Evolutionary conservation across 108 stramenopile species (phyloP).

Genomic region (Nitzschia palea): DNA sequence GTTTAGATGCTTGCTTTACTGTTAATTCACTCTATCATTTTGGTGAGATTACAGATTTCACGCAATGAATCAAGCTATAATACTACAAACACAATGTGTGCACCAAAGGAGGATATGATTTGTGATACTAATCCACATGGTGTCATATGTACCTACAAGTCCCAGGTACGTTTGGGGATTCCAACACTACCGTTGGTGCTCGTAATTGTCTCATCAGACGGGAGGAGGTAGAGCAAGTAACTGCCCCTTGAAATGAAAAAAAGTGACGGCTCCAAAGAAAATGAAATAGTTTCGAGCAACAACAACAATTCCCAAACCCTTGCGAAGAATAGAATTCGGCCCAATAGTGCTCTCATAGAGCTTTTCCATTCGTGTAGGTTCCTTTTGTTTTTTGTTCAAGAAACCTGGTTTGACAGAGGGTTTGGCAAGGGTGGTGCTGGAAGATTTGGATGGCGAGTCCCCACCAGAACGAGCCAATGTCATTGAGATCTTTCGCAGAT

Average conservation of each 20-base stretch:
- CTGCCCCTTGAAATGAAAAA: conserved; percentile 78
- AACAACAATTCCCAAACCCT: conserved; percentile 37
- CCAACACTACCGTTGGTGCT: too few species aligned
- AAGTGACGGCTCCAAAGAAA: conserved; percentile 62
- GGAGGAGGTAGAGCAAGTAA: conserved; percentile 77
- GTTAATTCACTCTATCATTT: too few species aligned
- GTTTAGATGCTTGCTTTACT: too few species aligned
- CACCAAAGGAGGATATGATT: too few species aligned
- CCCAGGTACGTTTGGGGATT: too few species aligned
- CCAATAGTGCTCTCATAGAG: conserved; percentile 67
- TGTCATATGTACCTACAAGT: too few species aligned
- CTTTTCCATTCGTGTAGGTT: conserved; percentile 33
- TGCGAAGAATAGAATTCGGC: conserved; percentile 67
- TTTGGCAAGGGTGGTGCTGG: conserved; percentile 10
- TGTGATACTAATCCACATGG: too few species aligned
- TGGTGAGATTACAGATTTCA: too few species aligned
- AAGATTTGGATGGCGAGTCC: background rate
- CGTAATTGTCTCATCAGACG: too few species aligned
- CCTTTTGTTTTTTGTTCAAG: conserved; percentile 59
- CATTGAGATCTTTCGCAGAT: conserved; percentile 59
- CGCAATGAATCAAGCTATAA: too few species aligned
- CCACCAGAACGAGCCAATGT: conserved; percentile 45
- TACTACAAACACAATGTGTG: too few species aligned
- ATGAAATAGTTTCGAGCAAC: conserved; percentile 76
- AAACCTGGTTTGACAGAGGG: conserved; percentile 78